Conservation (phyloP, 495 filamentous ascomycete genomes). For the Lasiosphaeria hispida region DNA sequence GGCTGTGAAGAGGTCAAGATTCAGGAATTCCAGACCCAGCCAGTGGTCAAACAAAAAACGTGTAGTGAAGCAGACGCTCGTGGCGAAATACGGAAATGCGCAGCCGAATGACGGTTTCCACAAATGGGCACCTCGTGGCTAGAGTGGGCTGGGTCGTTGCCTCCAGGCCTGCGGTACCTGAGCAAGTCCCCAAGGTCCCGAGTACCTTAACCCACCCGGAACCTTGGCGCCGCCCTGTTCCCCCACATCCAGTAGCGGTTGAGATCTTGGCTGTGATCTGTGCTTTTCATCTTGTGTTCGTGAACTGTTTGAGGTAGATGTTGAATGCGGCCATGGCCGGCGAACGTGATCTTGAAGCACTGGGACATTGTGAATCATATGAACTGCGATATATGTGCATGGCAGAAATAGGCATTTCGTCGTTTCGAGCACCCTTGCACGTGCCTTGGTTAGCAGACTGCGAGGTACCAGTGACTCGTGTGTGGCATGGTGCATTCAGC, state of each 20-base stretch:
- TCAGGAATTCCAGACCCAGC: neutral
- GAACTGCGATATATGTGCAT: too few relatives aligned
- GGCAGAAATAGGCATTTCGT: too few relatives aligned
- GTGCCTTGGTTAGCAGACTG: neutral
- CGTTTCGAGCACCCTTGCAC: neutral
- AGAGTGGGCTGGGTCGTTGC: neutral
- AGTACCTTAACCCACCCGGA: too few relatives aligned
- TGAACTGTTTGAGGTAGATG: too few relatives aligned
- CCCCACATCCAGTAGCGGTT: too few relatives aligned
- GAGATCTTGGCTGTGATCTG: too few relatives aligned
- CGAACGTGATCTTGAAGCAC: too few relatives aligned
- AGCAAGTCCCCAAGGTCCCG: too few relatives aligned
- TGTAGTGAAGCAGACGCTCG: neutral
- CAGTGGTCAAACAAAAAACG: neutral
- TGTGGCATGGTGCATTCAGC: constrained; percentile 10
- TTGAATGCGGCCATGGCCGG: too few relatives aligned
- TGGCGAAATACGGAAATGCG: constrained; percentile 3
- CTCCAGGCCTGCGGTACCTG: neutral
- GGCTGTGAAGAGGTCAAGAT: neutral
- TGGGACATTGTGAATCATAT: too few relatives aligned
- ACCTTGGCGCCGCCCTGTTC: too few relatives aligned
- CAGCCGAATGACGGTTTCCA: neutral
- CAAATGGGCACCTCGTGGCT: neutral
- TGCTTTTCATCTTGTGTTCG: too few relatives aligned
- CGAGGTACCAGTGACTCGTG: constrained; percentile 3